phyloP scores from a whole-genome alignment of 192 early-diverging fungal species.

The Cetraspora pellucida region DNA sequence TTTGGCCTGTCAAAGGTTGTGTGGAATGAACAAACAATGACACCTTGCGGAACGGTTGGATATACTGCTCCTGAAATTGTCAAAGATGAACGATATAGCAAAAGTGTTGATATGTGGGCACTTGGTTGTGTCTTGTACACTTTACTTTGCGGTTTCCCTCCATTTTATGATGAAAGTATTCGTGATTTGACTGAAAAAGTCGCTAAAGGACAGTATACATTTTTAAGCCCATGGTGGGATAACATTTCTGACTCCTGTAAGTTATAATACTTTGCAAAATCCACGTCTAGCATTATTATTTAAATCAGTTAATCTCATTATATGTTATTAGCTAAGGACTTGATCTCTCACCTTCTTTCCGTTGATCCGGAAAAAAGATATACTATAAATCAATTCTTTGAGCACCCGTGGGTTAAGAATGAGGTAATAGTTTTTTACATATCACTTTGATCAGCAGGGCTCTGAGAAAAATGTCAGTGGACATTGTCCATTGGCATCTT shows the following conservation, averaged over 20 bases:
- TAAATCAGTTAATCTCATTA: background rate
- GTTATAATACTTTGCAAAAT: background rate
- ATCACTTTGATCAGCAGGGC: too few relatives aligned
- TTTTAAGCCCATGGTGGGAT: slow-evolving; percentile 92
- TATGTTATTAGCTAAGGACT: slow-evolving; percentile 65
- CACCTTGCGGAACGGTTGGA: slow-evolving; percentile 90
- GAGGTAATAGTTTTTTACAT: slow-evolving; percentile 38
- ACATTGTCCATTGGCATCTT: too few relatives aligned
- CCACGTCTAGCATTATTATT: background rate
- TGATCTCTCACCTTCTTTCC: slow-evolving; percentile 67
- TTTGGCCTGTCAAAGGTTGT: slow-evolving; percentile 89
- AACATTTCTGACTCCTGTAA: slow-evolving; percentile 66
- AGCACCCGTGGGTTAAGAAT: slow-evolving; percentile 74
- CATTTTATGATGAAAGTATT: slow-evolving; percentile 83
- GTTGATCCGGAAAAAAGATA: slow-evolving; percentile 72
- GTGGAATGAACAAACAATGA: slow-evolving; percentile 80
- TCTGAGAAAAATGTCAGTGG: too few relatives aligned
- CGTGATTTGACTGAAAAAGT: slow-evolving; percentile 81
- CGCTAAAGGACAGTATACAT: slow-evolving; percentile 79
- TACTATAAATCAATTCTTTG: slow-evolving; percentile 80
- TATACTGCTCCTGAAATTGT: slow-evolving; percentile 95
- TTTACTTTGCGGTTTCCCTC: slow-evolving; percentile 78
- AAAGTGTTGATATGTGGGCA: slow-evolving; percentile 86
- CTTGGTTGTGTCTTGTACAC: slow-evolving; percentile 87
- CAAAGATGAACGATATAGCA: slow-evolving; percentile 75